These are phyloP conservation scores for Penicillium daleae DNA, from an alignment of 495 filamentous ascomycete species.

Conservation along the genomic window DNA sequence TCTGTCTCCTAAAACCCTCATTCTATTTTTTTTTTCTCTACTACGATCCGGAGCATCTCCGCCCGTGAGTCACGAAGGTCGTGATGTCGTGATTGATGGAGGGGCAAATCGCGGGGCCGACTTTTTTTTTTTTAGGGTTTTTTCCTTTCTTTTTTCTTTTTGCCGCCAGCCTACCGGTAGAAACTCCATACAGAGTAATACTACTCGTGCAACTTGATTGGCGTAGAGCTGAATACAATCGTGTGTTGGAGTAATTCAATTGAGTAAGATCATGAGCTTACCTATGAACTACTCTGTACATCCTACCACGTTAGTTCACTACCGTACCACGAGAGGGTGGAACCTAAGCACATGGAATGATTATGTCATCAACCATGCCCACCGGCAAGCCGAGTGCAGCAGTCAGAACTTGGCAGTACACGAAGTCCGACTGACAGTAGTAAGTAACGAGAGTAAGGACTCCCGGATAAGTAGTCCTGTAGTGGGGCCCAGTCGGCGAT, in stretches of 20 bases:
- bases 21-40: neutral
- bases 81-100: constrained; percentile 12
- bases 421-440: too few species aligned
- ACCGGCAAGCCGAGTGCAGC: neutral
- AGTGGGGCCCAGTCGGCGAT: neutral
- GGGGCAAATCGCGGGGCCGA: constrained; percentile 26
- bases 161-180: neutral
- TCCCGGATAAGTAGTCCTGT: too few species aligned
- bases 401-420: too few species aligned
- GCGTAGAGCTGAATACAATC: neutral
- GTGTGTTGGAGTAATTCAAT: neutral
- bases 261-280: neutral
- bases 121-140: constrained; percentile 22
- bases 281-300: too few species aligned
- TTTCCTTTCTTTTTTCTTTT: constrained; percentile 20
- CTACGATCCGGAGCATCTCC: neutral
- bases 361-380: neutral
- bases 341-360: too few species aligned
- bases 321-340: too few species aligned
- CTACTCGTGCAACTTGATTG: neutral
- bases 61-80: constrained; percentile 10
- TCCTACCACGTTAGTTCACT: too few species aligned
- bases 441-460: too few species aligned
- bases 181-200: neutral
- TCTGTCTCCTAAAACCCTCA: too few species aligned